These are phyloP conservation scores for Solanum hybrid DNA, from an alignment of 305 asterid species.

Conservation along the genomic window DNA sequence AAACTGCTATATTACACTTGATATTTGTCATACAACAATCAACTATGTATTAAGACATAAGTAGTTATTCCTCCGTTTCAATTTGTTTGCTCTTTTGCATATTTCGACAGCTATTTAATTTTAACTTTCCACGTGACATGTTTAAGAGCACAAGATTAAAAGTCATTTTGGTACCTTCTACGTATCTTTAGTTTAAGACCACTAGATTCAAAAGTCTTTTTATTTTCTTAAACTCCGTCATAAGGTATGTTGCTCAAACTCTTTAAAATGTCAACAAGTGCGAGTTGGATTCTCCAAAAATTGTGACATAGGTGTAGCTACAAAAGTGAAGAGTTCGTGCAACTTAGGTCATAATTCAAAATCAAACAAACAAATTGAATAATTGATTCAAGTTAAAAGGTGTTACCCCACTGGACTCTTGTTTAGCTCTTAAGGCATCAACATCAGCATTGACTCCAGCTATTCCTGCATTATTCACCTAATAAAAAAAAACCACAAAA, in stretches of 20 bases:
- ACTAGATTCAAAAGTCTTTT: not conserved
- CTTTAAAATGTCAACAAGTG: not conserved
- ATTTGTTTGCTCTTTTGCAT: not conserved
- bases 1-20: not conserved
- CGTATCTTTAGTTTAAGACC: not conserved
- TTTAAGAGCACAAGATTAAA: not conserved
- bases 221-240: not conserved
- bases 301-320: too few species aligned
- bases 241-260: not conserved
- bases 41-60: not conserved
- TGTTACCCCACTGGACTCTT: not conserved
- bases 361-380: not conserved
- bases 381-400: not conserved
- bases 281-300: not conserved
- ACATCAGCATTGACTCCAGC: slow-evolving; percentile 14
- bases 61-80: not conserved
- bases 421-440: not conserved
- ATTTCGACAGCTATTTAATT: not conserved
- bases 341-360: not conserved
- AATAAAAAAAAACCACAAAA: not conserved
- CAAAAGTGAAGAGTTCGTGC: not conserved
- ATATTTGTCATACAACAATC: not conserved
- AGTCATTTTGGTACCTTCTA: not conserved
- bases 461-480: slow-evolving; percentile 64
- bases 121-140: not conserved